Evolutionary conservation across 1,284 basidiomycete species (phyloP), one percentile per base, ranked within the genome.

Genomic region (Ganoderma leucocontextum): DNA sequence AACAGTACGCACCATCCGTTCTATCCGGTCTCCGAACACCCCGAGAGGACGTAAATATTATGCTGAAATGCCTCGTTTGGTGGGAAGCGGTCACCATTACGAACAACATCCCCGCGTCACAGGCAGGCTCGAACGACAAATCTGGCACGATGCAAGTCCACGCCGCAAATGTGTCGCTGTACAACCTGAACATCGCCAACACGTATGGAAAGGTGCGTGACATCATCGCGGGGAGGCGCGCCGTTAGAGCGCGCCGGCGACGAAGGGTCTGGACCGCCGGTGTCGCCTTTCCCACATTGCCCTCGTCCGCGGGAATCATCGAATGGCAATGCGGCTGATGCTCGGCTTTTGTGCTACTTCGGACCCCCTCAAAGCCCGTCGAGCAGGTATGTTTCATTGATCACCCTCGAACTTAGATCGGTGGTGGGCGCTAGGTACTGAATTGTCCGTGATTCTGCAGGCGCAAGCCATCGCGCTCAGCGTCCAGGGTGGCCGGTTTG

Each of bases 161-260:
- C 75, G 85, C 84, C 64, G 75, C 85, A 65, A 79, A 85, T 67
- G 86, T 87, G 70, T 80, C 79, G 60, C 79, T 88, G 78, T 88
- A 88, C 75, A 88, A 88, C 66, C 80, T 88, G 53, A 83, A 88
- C 70, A 82, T 88, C 42, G 82, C 82, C 63, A 88, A 88, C 73
- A 85, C 82, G 0, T 86, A 82, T 68, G 87, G 87, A 1, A 70
- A 77, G 17, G 85, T 71, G 47, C 57, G 67, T 55, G 39, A 39
- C 29, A 17, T n/a, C 8, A 15, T 71, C 62, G 67, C 65, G 70
- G 67, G 38, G 65, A 39, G 58, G 29, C 47, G 58, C 58, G 58
- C 38, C 38, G 22, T 39, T 60, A 60, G 38, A 60, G 58, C 58
- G 58, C 58, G 58, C 38, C 58, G 38, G 38, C 58, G 58, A 29